Evolutionary conservation across 257 asterid species (phyloP).

Genomic region (Jacaranda copaia): DNA sequence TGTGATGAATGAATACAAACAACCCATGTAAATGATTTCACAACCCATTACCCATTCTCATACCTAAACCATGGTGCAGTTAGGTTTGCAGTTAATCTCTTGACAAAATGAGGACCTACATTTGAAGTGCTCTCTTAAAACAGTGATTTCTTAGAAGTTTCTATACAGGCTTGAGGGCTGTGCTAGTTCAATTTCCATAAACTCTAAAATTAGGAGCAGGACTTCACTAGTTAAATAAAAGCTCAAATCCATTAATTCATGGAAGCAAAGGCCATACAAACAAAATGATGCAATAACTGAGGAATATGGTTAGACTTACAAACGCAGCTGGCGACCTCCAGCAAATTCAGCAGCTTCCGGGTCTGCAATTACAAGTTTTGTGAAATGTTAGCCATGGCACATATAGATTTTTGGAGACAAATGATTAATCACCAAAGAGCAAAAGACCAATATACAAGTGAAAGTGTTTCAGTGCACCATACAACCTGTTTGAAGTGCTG

Average conservation of each 20-base stretch:
- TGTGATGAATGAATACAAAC: constrained; percentile 1
- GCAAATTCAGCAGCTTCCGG: constrained; percentile 87
- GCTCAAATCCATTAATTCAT: constrained; percentile 29
- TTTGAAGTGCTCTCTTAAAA: constrained; percentile 3
- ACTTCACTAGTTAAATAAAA: constrained; percentile 23
- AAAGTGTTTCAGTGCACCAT: constrained; percentile 17
- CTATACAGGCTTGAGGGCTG: constrained; percentile 20
- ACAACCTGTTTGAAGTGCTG: constrained; percentile 97
- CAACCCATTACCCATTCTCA: neutral
- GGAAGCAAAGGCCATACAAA: constrained; percentile 11
- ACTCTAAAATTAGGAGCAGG: constrained; percentile 27
- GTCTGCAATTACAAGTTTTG: constrained; percentile 61
- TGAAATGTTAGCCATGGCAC: constrained; percentile 13
- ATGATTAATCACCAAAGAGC: constrained; percentile 18
- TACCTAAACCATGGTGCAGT: constrained; percentile 21
- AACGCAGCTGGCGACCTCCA: constrained; percentile 83
- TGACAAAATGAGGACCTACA: constrained; percentile 9
- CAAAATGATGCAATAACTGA: constrained; percentile 24
- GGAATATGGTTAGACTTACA: constrained; percentile 62
- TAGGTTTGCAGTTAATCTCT: neutral
- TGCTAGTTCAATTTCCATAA: constrained; percentile 21
- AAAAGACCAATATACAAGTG: constrained; percentile 26
- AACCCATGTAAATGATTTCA: constrained; percentile 5
- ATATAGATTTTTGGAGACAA: constrained; percentile 16
- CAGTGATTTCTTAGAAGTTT: constrained; percentile 21